Evolutionary conservation across 805 yeast genomes (phyloP).

Genomic region (Kodamaea kaohsiungensis): DNA sequence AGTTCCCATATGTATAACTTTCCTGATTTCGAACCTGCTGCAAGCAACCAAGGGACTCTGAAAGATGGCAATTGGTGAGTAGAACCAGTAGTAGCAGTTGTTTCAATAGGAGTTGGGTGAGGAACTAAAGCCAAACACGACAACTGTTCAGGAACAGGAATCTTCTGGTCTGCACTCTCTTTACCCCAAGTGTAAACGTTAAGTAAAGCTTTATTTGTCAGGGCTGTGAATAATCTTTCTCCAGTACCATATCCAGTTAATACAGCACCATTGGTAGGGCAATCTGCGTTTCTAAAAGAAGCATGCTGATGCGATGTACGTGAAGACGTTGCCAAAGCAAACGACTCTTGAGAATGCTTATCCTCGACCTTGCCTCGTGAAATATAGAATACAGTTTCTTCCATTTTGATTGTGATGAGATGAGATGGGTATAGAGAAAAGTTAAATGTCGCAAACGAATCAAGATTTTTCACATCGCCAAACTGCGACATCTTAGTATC

Average conservation of each 20-base stretch:
- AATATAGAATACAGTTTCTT: constrained; percentile 50
- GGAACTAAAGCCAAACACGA: constrained; percentile 52
- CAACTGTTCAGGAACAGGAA: constrained; percentile 83
- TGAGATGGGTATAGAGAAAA: constrained; percentile 4
- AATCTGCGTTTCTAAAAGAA: constrained; percentile 54
- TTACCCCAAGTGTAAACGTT: constrained; percentile 72
- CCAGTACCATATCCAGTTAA: constrained; percentile 49
- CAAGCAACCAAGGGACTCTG: constrained; percentile 63
- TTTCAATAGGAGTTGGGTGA: constrained; percentile 28
- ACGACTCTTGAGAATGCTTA: constrained; percentile 44
- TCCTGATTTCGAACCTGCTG: constrained; percentile 77
- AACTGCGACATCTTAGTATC: not conserved
- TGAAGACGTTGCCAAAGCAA: constrained; percentile 43
- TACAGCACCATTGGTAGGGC: constrained; percentile 46
- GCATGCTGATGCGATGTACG: constrained; percentile 50
- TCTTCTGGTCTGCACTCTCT: constrained; percentile 71
- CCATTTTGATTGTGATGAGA: constrained; percentile 33
- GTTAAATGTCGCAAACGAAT: not conserved
- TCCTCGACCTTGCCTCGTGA: constrained; percentile 46
- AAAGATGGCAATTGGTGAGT: constrained; percentile 36
- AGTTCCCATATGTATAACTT: constrained; percentile 84
- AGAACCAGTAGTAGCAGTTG: constrained; percentile 1
- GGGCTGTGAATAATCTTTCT: constrained; percentile 61
- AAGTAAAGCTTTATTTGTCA: constrained; percentile 69
- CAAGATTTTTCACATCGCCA: not conserved